A percentile compares a stretch with the other conserved stretches of the same genome.
Conservation (phyloP, 371 early-diverging fungal genomes). For the Mucor sp. region DNA sequence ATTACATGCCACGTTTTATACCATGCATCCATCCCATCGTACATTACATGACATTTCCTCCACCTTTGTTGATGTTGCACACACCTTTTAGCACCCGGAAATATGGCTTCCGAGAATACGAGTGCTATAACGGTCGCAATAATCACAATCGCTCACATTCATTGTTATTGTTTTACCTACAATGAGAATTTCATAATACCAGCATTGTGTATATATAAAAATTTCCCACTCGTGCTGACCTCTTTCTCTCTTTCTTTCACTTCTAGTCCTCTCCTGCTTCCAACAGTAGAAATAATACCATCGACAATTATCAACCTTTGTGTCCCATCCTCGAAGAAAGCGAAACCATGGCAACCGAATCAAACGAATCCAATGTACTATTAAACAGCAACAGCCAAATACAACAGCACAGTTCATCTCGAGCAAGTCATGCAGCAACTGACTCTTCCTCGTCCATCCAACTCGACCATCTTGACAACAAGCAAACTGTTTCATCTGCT, state of each 20-base stretch:
- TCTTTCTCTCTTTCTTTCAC: slow-evolving; percentile 3
- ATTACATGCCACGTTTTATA: slow-evolving; percentile 15
- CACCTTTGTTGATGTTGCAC: background rate
- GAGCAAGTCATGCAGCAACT: background rate
- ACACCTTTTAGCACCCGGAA: background rate
- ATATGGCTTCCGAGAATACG: background rate
- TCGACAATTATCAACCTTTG: slow-evolving; percentile 20
- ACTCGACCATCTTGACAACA: background rate
- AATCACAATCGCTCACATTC: background rate
- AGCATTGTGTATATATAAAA: background rate
- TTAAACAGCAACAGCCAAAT: background rate
- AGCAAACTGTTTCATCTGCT: slow-evolving; percentile 8
- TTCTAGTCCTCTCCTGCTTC: background rate
- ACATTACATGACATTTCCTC: slow-evolving; percentile 1
- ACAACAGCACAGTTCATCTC: background rate
- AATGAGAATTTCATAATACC: background rate
- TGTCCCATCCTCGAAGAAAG: slow-evolving; percentile 48
- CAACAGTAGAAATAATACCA: background rate
- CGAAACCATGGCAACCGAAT: slow-evolving; percentile 33
- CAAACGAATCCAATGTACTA: slow-evolving; percentile 8
- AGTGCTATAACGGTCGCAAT: background rate
- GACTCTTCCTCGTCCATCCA: background rate
- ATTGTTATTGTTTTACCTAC: slow-evolving; percentile 2
- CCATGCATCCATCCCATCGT: slow-evolving; percentile 1
- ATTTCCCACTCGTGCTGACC: background rate